A percentile compares a stretch with the other conserved stretches of the same genome.
Conservation (phyloP, 2,329 filamentous ascomycete genomes). For the Phoma sp. region DNA sequence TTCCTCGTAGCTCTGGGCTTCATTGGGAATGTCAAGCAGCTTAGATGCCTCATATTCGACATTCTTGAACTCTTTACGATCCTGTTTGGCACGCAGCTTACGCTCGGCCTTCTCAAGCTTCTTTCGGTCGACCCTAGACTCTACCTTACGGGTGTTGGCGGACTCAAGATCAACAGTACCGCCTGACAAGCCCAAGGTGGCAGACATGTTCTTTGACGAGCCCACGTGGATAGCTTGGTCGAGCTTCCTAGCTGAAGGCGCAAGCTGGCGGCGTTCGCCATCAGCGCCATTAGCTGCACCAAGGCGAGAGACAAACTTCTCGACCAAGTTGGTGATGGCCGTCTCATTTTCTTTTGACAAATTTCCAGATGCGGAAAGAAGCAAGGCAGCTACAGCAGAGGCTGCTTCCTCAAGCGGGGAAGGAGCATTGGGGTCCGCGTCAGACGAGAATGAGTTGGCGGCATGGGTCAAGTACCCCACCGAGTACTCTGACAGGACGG, state of each 20-base stretch:
- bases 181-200: constrained; percentile 85
- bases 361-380: constrained; percentile 91
- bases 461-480: constrained; percentile 95
- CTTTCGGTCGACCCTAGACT: constrained; percentile 97
- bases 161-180: constrained; percentile 91
- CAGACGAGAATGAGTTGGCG: constrained; percentile 79
- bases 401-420: constrained; percentile 87
- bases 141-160: constrained; percentile 89
- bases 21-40: constrained; percentile 81
- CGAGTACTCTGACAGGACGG: constrained; percentile 87
- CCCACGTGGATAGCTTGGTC: constrained; percentile 96
- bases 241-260: constrained; percentile 79
- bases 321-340: constrained; percentile 81
- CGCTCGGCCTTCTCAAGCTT: constrained; percentile 98
- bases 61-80: constrained; percentile 97
- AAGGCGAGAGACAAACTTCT: constrained; percentile 86
- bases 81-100: constrained; percentile 97
- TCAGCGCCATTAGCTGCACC: constrained; percentile 72
- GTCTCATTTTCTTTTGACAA: constrained; percentile 73
- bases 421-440: constrained; percentile 69
- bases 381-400: constrained; percentile 80
- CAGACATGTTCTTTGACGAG: constrained; percentile 93
- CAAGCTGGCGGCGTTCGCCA: constrained; percentile 71
- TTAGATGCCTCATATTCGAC: constrained; percentile 97
- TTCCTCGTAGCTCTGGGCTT: constrained; percentile 93